Evolutionary conservation across 1,284 basidiomycete genomes (phyloP).

Genomic region (Fomes fomentarius): DNA sequence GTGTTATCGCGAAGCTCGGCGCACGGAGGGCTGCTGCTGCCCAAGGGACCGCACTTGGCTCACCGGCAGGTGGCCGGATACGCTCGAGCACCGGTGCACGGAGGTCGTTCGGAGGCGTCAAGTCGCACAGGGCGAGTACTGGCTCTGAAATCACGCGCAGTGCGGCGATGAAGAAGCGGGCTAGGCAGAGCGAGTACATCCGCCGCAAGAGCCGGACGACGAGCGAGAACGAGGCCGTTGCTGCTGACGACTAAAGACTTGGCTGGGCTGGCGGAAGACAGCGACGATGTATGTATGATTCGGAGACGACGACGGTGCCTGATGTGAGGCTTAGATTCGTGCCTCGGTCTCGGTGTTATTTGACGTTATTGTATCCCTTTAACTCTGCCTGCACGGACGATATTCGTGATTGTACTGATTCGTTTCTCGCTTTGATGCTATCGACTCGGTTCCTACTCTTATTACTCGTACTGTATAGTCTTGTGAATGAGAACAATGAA

Average conservation of each 20-base stretch:
- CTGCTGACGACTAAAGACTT: neutral
- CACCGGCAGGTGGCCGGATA: slow-evolving; percentile 21
- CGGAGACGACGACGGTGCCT: no score
- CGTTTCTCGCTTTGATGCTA: neutral
- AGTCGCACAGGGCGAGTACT: slow-evolving; percentile 36
- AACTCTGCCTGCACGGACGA: slow-evolving; percentile 3
- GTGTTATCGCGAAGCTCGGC: slow-evolving; percentile 73
- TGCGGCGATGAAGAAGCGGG: slow-evolving; percentile 68
- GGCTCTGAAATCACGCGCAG: slow-evolving; percentile 46
- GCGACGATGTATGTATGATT: no score
- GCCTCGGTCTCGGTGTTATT: neutral
- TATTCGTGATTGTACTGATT: slow-evolving; percentile 10
- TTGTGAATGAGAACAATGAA: neutral
- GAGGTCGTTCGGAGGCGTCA: slow-evolving; percentile 48
- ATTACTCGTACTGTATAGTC: slow-evolving; percentile 5
- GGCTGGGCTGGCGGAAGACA: no score
- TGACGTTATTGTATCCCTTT: slow-evolving; percentile 19
- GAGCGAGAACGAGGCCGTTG: slow-evolving; percentile 13
- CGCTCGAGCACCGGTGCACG: slow-evolving; percentile 63
- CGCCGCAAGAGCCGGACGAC: slow-evolving; percentile 33
- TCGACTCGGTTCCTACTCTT: neutral
- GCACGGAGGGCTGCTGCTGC: slow-evolving; percentile 60
- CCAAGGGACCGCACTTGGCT: slow-evolving; percentile 12
- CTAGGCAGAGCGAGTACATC: slow-evolving; percentile 68
- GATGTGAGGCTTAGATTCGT: neutral